These are phyloP conservation scores for Fraxinus sp. DNA, from an alignment of 305 asterid genomes.

Conservation along the genomic window DNA sequence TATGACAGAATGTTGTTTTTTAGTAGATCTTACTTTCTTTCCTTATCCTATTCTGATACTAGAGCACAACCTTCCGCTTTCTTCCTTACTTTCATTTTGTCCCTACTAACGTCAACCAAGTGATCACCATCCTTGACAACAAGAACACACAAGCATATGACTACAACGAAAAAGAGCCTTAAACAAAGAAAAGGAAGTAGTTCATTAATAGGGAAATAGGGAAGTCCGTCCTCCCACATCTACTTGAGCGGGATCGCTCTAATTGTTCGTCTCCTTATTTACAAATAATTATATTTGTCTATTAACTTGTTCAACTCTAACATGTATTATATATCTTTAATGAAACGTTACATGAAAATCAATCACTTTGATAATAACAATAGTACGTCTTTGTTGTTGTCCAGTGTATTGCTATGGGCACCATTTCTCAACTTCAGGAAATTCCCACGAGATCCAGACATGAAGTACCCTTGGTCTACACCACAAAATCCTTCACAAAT, in stretches of 20 bases:
- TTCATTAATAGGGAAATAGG: not conserved
- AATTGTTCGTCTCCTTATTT: not conserved
- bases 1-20: not conserved
- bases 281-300: not conserved
- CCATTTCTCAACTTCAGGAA: conserved; percentile 87
- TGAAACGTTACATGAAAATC: not conserved
- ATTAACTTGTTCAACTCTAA: not conserved
- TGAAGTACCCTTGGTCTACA: conserved; percentile 83
- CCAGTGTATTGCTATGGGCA: conserved; percentile 77
- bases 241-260: not conserved
- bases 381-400: not conserved
- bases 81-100: not conserved
- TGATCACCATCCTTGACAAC: not conserved
- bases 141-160: not conserved
- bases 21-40: not conserved
- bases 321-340: not conserved
- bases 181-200: not conserved
- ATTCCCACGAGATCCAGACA: conserved; percentile 72
- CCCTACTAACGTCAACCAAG: not conserved
- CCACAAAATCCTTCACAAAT: conserved; percentile 61
- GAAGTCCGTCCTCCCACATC: not conserved
- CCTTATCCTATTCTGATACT: not conserved
- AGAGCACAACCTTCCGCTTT: not conserved
- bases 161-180: not conserved
- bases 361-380: not conserved